Conservation (phyloP, 768 basidiomycete genomes). For the Lentinula detonsa region DNA sequence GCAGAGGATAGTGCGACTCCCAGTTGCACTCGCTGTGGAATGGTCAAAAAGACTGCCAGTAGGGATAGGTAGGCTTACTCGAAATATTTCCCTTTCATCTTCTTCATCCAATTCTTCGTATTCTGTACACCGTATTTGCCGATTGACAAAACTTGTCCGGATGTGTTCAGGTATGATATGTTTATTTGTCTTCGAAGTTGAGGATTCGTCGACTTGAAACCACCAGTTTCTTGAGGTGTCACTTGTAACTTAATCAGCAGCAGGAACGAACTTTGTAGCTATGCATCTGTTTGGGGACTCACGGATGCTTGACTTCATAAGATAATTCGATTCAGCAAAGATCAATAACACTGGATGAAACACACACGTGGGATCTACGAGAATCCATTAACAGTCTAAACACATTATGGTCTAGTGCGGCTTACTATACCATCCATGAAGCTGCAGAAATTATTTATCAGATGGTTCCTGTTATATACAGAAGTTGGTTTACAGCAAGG, state of each 20-base stretch:
- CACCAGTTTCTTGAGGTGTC: slow-evolving; percentile 25
- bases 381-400: background rate
- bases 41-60: background rate
- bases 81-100: slow-evolving; percentile 39
- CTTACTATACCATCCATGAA: slow-evolving; percentile 7
- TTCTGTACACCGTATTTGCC: slow-evolving; percentile 50
- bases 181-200: slow-evolving; percentile 1
- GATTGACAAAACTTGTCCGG: slow-evolving; percentile 37
- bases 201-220: slow-evolving; percentile 19
- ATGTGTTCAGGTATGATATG: slow-evolving; percentile 29
- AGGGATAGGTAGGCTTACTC: slow-evolving; percentile 22
- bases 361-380: background rate
- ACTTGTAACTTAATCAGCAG: background rate
- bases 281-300: background rate
- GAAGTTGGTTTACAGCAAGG: background rate
- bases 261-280: background rate
- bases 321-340: background rate
- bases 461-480: background rate
- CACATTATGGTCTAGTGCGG: background rate
- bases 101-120: slow-evolving; percentile 31
- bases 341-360: background rate
- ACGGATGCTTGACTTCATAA: background rate
- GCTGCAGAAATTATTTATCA: background rate
- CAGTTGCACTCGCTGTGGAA: slow-evolving; percentile 39
- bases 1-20: slow-evolving; percentile 46